A percentile compares a stretch with the other conserved stretches of the same genome.
Conservation (phyloP, 306 rosid species). For the Glycine latifolia region DNA sequence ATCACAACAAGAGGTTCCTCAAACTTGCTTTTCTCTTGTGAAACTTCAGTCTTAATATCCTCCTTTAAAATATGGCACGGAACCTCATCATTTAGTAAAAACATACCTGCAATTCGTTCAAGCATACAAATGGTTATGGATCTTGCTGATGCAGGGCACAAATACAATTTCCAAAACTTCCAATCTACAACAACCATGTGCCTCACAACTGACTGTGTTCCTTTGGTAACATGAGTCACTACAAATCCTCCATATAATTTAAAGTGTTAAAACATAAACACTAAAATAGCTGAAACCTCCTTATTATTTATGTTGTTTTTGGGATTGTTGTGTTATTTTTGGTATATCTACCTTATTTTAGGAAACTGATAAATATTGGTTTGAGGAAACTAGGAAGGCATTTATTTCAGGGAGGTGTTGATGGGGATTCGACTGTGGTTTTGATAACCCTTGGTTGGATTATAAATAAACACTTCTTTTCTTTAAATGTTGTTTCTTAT, state of each 20-base stretch:
- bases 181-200: slow-evolving; percentile 96
- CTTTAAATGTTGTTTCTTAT: not conserved
- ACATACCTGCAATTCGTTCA: slow-evolving; percentile 80
- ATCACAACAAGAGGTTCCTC: slow-evolving; percentile 47
- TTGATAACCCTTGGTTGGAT: not conserved
- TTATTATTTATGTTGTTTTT: not conserved
- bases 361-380: not conserved
- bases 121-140: slow-evolving; percentile 81
- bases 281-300: not conserved
- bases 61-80: slow-evolving; percentile 30
- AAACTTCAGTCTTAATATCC: slow-evolving; percentile 46
- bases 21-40: slow-evolving; percentile 43
- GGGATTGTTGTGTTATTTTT: slow-evolving; percentile 10
- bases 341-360: slow-evolving; percentile 12
- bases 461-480: not conserved
- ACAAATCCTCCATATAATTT: slow-evolving; percentile 93
- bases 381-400: not conserved
- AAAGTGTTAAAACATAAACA: not conserved
- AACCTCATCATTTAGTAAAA: not conserved
- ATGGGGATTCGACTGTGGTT: too few relatives aligned
- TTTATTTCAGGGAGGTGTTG: too few relatives aligned
- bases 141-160: slow-evolving; percentile 71
- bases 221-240: slow-evolving; percentile 74
- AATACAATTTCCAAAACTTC: slow-evolving; percentile 82
- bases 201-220: slow-evolving; percentile 76